Conservation (phyloP, 2,329 filamentous ascomycete genomes). For the Leptosphaerulina australis region DNA sequence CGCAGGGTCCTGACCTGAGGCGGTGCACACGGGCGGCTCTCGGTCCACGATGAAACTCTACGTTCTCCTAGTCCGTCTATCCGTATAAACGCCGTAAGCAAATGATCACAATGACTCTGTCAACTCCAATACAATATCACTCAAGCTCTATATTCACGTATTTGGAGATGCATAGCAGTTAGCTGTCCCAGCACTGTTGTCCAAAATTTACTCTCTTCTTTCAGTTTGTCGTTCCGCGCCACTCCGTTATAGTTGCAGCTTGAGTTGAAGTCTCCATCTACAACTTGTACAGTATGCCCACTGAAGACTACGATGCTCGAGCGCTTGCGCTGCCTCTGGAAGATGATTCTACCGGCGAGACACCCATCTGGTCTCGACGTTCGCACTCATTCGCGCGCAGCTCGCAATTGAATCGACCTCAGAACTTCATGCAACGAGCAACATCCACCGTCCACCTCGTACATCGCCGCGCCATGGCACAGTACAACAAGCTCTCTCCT, state of each 20-base stretch:
- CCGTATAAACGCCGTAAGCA: slow-evolving; percentile 9
- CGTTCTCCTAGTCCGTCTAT: slow-evolving; percentile 6
- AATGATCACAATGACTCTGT: not conserved
- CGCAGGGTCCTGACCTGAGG: not conserved
- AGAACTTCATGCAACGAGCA: slow-evolving; percentile 49
- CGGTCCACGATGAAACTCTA: slow-evolving; percentile 30
- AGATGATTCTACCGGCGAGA: slow-evolving; percentile 55
- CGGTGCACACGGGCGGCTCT: slow-evolving; percentile 1
- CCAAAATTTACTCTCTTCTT: not conserved
- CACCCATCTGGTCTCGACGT: slow-evolving; percentile 60
- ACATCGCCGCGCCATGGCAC: slow-evolving; percentile 53
- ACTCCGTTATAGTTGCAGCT: slow-evolving; percentile 17
- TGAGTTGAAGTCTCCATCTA: too few relatives aligned
- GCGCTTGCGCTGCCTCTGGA: slow-evolving; percentile 60
- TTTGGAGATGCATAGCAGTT: too few relatives aligned
- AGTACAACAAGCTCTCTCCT: slow-evolving; percentile 63
- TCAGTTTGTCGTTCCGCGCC: slow-evolving; percentile 20
- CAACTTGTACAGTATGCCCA: slow-evolving; percentile 45
- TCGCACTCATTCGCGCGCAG: slow-evolving; percentile 49
- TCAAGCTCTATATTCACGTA: too few relatives aligned
- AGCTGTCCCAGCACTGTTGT: not conserved
- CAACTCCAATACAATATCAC: too few relatives aligned
- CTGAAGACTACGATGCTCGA: slow-evolving; percentile 58
- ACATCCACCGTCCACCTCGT: slow-evolving; percentile 53
- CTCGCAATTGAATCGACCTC: slow-evolving; percentile 40